Base-by-base conservation (phyloP, 2,329 filamentous ascomycete genomes). In the Paracamarosporium sp. region DNA sequence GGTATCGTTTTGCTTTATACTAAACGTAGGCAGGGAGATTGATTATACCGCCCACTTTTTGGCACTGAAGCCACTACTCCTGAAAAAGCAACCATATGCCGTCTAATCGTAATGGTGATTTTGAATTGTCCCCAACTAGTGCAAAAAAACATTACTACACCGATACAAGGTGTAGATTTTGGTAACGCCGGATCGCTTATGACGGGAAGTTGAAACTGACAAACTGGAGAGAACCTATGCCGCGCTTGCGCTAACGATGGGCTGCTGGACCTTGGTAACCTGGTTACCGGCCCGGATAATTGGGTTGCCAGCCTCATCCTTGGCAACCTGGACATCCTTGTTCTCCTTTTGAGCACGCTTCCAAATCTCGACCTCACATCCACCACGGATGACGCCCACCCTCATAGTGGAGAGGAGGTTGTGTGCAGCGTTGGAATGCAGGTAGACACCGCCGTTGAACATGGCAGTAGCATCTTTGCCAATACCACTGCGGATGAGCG, bases 241-340 rank as follows among this genome's bases (percentile, higher is more conserved):
- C 63, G 93, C 92, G 78, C 92, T 92, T 58, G 93, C 93, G 68
- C 88, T 93, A 62, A 89, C 87, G 54, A 91, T 86, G 43, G 93
- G 92, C 76, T 92, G 88, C 20, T 88, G 81, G 50, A 96, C 86
- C 79, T 92, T 92, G 67, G 93, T 97, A 58, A 91, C 86, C 81
- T 97, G 93, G 69, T 87, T 83, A 53, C 93, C 93, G 64, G 93
- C 93, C 63, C 93, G 90, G 71, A 96, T 86, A 67, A 97, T 93
- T 63, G 90, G 88, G 77, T 92, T 86, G 50, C 93, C 93, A 53
- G 87, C 83, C 15, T 88, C 90, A 75, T 97, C 93, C 76, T 91
- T 93, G 76, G 92, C 86, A 65, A 90, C 88, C 57, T 88, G 87
- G 56, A 91, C 85, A 68, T 93, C 91, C 83, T 94, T 93, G 83